Evolutionary conservation across 768 basidiomycete genomes (phyloP), one percentile per base, ranked within the genome.

Genomic region (Agrocybe praecox): DNA sequence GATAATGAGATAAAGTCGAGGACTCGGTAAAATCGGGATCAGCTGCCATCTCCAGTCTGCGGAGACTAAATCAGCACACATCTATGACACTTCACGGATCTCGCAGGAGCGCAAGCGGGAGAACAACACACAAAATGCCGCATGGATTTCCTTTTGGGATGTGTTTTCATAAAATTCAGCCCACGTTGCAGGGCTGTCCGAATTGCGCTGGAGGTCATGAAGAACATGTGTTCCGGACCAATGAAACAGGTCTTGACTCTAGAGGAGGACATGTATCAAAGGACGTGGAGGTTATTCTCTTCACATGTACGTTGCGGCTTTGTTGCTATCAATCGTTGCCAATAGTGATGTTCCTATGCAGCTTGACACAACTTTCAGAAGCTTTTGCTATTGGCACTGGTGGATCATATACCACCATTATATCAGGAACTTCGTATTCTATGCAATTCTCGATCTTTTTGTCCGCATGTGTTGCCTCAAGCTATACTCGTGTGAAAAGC

Each of bases 381-480:
- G 52, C 54, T 57, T 61, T 56, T 59, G 56, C 56, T 52, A 60
- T 56, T 60, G 59, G 56, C 52, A 49, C 53, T 53, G 43, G 51
- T 36, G 48, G 43, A 49, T 60, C 49, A 59, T 52, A 62, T 47
- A 56, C 58, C 43, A 47, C 57, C 53, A 55, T 64, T 61, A 49
- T 47, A 57, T 9, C 49, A 49, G 50, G 53, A 56, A 61, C 51
- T 29, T 33, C 22, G 36, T 40, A 40, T 40, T 55, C 33, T 29
- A 40, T 23, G 40, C 32, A 24, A 40, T 24, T 47, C 12, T 54
- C 36, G 57, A 59, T 56, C 59, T 58, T 54, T 53, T 58, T 53
- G 60, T 59, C 74, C 74, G 65, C 78, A 73, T 76, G 77, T 65
- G 66, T 67, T 61, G 69, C 76, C 72, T 73, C 76, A 72, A 76